Evolutionary conservation across 2,329 filamentous ascomycete genomes (phyloP).

Genomic region (Penicillium sp.): DNA sequence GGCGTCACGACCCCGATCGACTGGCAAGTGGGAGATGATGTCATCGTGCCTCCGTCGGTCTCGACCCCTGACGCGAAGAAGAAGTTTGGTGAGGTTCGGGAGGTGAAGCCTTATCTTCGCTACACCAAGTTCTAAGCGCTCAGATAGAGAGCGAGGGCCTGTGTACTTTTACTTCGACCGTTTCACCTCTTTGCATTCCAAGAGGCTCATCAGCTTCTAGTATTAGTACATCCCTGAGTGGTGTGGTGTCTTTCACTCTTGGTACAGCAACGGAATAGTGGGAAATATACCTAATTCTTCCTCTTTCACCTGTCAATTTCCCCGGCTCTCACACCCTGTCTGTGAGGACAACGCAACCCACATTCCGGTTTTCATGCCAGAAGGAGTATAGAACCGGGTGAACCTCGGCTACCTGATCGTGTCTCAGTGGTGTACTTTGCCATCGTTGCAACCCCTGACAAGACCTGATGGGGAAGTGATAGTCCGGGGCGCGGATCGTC

Average conservation of each 20-base stretch:
- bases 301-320: no score
- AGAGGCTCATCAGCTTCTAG: no score
- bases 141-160: no score
- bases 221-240: no score
- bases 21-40: constrained; percentile 85
- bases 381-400: constrained; percentile 10
- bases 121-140: constrained; percentile 21
- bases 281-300: no score
- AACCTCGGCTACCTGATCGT: constrained; percentile 7
- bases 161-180: no score
- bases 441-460: constrained; percentile 13
- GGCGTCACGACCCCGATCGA: constrained; percentile 86
- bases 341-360: no score
- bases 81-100: constrained; percentile 72
- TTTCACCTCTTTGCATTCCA: no score
- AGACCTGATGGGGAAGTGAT: constrained; percentile 16
- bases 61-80: constrained; percentile 81
- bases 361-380: constrained; percentile 7
- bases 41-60: constrained; percentile 83
- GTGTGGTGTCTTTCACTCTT: no score
- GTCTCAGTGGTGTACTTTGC: background rate
- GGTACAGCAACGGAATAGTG: no score
- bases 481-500: constrained; percentile 10
- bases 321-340: no score
- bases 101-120: constrained; percentile 53